phyloP scores from a whole-genome alignment of 2,329 filamentous ascomycete genomes.

The Penicillium verrucosum region DNA sequence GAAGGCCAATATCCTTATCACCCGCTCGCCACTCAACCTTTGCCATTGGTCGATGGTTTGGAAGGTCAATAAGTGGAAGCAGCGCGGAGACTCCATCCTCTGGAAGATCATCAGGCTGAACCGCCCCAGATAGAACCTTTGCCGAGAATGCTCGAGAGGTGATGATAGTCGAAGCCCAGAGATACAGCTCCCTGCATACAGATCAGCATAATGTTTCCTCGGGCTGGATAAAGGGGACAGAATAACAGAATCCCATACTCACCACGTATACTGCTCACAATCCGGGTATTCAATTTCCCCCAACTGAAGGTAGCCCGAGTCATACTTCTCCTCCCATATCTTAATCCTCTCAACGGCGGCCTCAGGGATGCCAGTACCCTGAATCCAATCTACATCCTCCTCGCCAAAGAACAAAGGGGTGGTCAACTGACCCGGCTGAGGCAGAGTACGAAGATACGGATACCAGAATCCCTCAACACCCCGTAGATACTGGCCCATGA shows the following conservation, averaged over 20 bases:
- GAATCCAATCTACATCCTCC: constrained; percentile 54
- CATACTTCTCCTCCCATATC: constrained; percentile 40
- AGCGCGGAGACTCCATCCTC: constrained; percentile 65
- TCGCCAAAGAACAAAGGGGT: constrained; percentile 64
- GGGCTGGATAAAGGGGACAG: not conserved
- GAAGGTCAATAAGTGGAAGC: constrained; percentile 67
- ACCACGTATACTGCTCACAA: constrained; percentile 41
- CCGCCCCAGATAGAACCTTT: constrained; percentile 40
- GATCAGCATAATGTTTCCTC: constrained; percentile 5
- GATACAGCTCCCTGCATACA: constrained; percentile 42
- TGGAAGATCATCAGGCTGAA: constrained; percentile 38
- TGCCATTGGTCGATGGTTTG: constrained; percentile 65
- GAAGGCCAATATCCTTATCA: constrained; percentile 37
- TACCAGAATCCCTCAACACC: constrained; percentile 62
- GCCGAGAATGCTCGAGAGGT: constrained; percentile 45
- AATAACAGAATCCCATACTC: constrained; percentile 9
- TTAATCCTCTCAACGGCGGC: constrained; percentile 33
- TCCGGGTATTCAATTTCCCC: constrained; percentile 31
- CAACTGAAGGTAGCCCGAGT: constrained; percentile 30
- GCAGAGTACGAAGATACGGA: constrained; percentile 64
- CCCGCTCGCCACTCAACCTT: constrained; percentile 57
- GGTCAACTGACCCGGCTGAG: constrained; percentile 59
- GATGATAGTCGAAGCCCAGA: constrained; percentile 47
- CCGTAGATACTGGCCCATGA: constrained; percentile 64
- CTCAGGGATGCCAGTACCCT: constrained; percentile 36